These are phyloP conservation scores for Murraya koenigii DNA, from an alignment of 345 rosid species.

Conservation along the genomic window DNA sequence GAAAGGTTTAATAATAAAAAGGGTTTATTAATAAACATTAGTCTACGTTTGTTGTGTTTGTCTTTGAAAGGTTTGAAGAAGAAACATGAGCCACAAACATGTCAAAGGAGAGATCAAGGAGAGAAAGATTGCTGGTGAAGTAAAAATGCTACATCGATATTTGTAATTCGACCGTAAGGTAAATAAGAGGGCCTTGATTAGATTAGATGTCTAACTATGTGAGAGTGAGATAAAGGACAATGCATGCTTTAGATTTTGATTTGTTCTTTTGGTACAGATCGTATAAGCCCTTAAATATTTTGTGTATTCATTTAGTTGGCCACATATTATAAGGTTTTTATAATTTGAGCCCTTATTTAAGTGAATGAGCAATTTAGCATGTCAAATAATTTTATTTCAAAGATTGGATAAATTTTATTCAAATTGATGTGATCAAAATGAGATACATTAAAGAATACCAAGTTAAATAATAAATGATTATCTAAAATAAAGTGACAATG, in stretches of 20 bases:
- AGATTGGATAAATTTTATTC: neutral
- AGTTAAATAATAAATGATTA: no score
- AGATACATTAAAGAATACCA: no score
- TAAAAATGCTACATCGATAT: neutral
- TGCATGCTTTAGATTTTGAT: neutral
- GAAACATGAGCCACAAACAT: conserved; percentile 20
- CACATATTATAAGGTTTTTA: neutral
- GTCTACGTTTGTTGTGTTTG: neutral
- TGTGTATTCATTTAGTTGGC: neutral
- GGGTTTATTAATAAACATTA: no score
- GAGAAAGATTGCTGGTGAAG: neutral
- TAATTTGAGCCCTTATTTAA: neutral
- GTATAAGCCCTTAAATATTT: neutral
- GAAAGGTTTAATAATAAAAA: neutral
- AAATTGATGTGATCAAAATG: neutral
- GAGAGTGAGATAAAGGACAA: neutral
- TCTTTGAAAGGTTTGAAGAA: conserved; percentile 4
- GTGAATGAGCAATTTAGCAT: neutral
- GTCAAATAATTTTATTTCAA: no score
- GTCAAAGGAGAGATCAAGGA: neutral
- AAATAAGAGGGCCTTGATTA: neutral
- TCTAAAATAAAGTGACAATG: no score
- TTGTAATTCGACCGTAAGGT: neutral
- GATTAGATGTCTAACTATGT: neutral
- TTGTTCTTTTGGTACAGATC: neutral